Evolutionary conservation across 176 grass and related monocot genomes (phyloP).

Genomic region (Panicum miliaceum): DNA sequence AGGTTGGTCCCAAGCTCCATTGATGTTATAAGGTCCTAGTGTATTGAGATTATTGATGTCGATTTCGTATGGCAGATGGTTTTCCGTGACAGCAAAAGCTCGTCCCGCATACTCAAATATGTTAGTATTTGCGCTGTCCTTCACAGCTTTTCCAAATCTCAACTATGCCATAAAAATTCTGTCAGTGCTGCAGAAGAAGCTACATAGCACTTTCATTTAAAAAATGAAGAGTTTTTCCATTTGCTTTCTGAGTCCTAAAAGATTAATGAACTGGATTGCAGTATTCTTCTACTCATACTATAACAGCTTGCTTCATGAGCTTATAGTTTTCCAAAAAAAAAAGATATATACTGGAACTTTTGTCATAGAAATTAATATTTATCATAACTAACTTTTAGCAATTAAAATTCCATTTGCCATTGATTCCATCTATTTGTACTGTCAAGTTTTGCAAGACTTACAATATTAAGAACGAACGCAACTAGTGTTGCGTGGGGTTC

Average conservation of each 20-base stretch:
- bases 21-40: constrained; percentile 33
- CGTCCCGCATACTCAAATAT: constrained; percentile 57
- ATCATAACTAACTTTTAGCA: not conserved
- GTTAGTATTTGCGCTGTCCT: constrained; percentile 46
- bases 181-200: not conserved
- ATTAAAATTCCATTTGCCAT: not conserved
- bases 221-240: not conserved
- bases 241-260: not conserved
- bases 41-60: constrained; percentile 35
- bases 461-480: constrained; percentile 40
- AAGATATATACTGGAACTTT: not conserved
- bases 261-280: not conserved
- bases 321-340: not conserved
- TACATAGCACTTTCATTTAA: not conserved
- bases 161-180: constrained; percentile 21
- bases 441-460: not conserved
- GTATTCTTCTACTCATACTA: not conserved
- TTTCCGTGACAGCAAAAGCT: constrained; percentile 42
- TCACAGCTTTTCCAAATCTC: constrained; percentile 46
- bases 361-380: not conserved
- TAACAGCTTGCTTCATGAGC: not conserved
- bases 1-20: constrained; percentile 51
- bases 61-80: constrained; percentile 45
- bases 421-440: not conserved
- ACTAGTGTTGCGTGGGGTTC: constrained; percentile 32